phyloP scores from a whole-genome alignment of 2,329 filamentous ascomycete genomes.

The Grosmannia huntii region DNA sequence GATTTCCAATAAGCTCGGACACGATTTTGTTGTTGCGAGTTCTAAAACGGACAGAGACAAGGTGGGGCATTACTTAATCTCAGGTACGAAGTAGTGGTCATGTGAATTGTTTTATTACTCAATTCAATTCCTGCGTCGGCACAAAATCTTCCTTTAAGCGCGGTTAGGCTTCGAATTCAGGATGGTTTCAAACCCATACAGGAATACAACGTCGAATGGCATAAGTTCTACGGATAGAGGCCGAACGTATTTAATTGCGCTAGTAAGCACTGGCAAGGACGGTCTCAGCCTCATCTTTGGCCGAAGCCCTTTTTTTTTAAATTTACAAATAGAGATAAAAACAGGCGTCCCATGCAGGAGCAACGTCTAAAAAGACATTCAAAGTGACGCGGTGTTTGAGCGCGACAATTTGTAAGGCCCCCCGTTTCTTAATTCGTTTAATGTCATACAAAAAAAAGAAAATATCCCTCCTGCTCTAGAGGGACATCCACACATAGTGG shows the following conservation, averaged over 20 bases:
- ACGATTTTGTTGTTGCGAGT: background rate
- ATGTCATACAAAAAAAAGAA: background rate
- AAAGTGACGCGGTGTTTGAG: background rate
- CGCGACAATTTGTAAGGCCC: background rate
- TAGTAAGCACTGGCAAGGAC: background rate
- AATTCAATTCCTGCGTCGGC: no score
- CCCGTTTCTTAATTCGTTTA: background rate
- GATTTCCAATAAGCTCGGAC: no score
- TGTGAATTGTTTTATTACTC: no score
- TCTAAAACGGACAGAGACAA: background rate
- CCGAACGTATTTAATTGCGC: background rate
- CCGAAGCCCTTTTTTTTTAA: background rate
- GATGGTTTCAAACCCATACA: background rate
- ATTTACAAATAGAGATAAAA: background rate
- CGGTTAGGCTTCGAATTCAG: no score
- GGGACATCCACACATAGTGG: background rate
- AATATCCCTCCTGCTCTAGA: background rate
- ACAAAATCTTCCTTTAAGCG: no score
- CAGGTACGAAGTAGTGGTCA: no score
- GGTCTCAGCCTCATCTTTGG: conserved; percentile 10
- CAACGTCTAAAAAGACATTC: background rate
- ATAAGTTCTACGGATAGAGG: background rate
- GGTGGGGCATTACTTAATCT: no score
- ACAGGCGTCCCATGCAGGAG: background rate
- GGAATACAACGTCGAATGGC: no score